phyloP scores from a whole-genome alignment of 202 grass and related monocot species.

The Cymbopogon flexuosus region DNA sequence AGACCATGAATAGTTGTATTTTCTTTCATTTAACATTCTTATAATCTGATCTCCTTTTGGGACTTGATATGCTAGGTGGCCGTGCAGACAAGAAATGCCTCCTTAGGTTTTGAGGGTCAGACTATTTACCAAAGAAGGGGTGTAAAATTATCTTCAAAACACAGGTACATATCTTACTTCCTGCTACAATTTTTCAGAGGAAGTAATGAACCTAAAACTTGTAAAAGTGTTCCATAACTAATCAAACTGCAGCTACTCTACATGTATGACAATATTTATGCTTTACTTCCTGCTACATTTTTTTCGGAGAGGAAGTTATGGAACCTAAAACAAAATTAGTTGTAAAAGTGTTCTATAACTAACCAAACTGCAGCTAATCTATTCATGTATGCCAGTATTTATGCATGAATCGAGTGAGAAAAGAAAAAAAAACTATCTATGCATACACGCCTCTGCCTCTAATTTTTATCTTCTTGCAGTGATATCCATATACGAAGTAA shows the following conservation, averaged over 20 bases:
- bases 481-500: conserved; percentile 67
- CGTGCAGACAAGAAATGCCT: conserved; percentile 58
- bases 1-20: neutral
- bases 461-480: conserved; percentile 50
- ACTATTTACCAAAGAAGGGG: conserved; percentile 67
- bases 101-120: conserved; percentile 59
- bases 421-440: conserved; percentile 3
- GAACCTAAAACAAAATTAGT: neutral
- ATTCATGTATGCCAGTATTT: neutral
- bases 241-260: neutral
- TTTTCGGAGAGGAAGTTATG: neutral
- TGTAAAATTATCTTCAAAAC: conserved; percentile 50
- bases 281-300: neutral
- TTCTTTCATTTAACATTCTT: conserved; percentile 21
- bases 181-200: neutral
- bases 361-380: neutral
- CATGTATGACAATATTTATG: neutral
- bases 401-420: neutral
- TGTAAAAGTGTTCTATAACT: conserved; percentile 16
- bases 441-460: neutral
- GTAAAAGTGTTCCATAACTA: conserved; percentile 17
- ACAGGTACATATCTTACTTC: conserved; percentile 37
- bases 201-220: conserved; percentile 3
- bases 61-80: conserved; percentile 42
- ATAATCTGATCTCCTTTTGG: conserved; percentile 16